These are phyloP conservation scores for Aspergillus tamarii DNA, from an alignment of 2,329 filamentous ascomycete species.

Conservation along the genomic window DNA sequence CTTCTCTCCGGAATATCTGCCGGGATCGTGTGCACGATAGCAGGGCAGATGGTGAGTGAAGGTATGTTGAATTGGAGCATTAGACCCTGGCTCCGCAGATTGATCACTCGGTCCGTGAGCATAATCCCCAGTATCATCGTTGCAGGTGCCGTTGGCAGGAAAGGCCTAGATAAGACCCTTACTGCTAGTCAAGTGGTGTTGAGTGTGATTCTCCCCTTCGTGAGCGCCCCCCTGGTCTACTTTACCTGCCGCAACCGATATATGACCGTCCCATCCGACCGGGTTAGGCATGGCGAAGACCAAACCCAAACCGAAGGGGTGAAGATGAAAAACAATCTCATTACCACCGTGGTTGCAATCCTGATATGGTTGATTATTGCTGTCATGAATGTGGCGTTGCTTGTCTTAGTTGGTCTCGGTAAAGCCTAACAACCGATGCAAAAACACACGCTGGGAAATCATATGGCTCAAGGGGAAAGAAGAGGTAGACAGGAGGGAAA, in stretches of 20 bases:
- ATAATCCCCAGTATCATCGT: slow-evolving; percentile 84
- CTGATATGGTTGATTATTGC: slow-evolving; percentile 74
- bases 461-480: neutral
- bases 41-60: slow-evolving; percentile 86
- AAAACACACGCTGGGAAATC: neutral
- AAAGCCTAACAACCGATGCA: slow-evolving; percentile 34
- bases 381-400: slow-evolving; percentile 76
- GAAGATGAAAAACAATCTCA: slow-evolving; percentile 74
- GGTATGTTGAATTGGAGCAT: slow-evolving; percentile 77
- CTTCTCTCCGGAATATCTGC: slow-evolving; percentile 79
- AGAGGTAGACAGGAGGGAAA: neutral
- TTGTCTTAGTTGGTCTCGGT: slow-evolving; percentile 67
- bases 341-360: slow-evolving; percentile 60
- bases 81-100: slow-evolving; percentile 75
- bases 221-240: slow-evolving; percentile 81
- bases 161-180: slow-evolving; percentile 71
- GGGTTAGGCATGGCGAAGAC: slow-evolving; percentile 35
- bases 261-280: slow-evolving; percentile 69
- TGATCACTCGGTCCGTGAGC: slow-evolving; percentile 77
- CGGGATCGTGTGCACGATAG: slow-evolving; percentile 85
- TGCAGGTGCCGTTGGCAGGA: slow-evolving; percentile 73
- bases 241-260: slow-evolving; percentile 79
- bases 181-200: slow-evolving; percentile 78
- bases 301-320: slow-evolving; percentile 38
- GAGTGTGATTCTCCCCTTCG: slow-evolving; percentile 77